phyloP scores from a whole-genome alignment of 2,329 filamentous ascomycete genomes.

The Sporothrix protearum region DNA sequence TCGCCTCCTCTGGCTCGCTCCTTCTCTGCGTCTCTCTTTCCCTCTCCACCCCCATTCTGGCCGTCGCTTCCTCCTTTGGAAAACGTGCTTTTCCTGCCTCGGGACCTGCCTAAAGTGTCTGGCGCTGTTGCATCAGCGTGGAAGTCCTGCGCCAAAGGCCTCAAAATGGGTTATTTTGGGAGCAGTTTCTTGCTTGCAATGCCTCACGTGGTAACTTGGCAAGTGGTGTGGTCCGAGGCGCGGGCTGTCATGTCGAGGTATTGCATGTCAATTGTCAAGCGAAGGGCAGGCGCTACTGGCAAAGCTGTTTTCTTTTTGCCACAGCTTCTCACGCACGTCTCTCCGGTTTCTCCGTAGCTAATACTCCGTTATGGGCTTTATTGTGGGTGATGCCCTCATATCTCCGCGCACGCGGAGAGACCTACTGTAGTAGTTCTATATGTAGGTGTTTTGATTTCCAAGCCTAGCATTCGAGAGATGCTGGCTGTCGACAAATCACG shows the following conservation, averaged over 20 bases:
- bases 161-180: not conserved
- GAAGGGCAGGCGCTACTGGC: conserved; percentile 9
- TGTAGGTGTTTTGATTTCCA: conserved; percentile 1
- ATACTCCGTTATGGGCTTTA: not conserved
- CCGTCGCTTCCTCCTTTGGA: not conserved
- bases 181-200: not conserved
- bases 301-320: not conserved
- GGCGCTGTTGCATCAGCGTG: conserved; percentile 20
- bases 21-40: not conserved
- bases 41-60: not conserved
- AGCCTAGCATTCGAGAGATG: not conserved
- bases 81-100: not conserved
- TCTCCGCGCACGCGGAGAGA: not conserved
- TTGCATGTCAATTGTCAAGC: not conserved
- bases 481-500: conserved; percentile 6
- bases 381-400: no score
- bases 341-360: not conserved
- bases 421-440: not conserved
- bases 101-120: conserved; percentile 21
- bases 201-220: conserved; percentile 11
- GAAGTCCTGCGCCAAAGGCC: not conserved
- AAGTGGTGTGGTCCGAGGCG: not conserved
- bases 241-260: not conserved
- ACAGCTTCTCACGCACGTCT: not conserved
- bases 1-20: not conserved